A percentile compares a stretch with the other conserved stretches of the same genome.
Conservation (phyloP, 83 land plant genomes). For the Thuja plicata region DNA sequence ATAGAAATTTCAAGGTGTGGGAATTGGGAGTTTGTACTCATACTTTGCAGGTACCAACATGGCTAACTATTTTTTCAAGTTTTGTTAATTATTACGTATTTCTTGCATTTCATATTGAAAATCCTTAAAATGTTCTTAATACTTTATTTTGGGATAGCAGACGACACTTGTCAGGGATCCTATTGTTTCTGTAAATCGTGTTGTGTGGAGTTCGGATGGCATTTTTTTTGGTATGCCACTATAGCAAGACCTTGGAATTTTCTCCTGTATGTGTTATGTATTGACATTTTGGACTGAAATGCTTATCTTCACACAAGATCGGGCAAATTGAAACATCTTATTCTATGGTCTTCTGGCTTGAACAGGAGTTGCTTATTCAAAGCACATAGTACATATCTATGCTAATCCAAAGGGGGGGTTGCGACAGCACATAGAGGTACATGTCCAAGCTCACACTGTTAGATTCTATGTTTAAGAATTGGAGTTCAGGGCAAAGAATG, state of each 20-base stretch:
- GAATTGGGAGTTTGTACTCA: conserved; percentile 51
- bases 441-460: background rate
- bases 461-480: background rate
- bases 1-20: conserved; percentile 74
- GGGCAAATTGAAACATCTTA: background rate
- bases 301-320: background rate
- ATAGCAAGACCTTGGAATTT: background rate
- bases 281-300: background rate
- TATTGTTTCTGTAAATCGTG: conserved; percentile 20
- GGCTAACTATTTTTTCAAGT: background rate
- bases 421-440: conserved; percentile 18
- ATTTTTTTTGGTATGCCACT: conserved; percentile 20
- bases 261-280: background rate
- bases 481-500: background rate
- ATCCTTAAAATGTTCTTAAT: background rate
- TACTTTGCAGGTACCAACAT: conserved; percentile 21
- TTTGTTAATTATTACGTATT: background rate
- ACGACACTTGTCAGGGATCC: conserved; percentile 22
- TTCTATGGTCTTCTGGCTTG: background rate
- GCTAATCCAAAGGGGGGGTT: conserved; percentile 3
- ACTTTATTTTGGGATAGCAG: conserved; percentile 7
- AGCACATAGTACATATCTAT: conserved; percentile 23
- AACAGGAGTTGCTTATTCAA: conserved; percentile 23
- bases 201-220: conserved; percentile 30
- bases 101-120: background rate